Evolutionary conservation across 2,329 filamentous ascomycete species (phyloP), one percentile per base, ranked within the genome.

Genomic region (Fusarium tuaranense): DNA sequence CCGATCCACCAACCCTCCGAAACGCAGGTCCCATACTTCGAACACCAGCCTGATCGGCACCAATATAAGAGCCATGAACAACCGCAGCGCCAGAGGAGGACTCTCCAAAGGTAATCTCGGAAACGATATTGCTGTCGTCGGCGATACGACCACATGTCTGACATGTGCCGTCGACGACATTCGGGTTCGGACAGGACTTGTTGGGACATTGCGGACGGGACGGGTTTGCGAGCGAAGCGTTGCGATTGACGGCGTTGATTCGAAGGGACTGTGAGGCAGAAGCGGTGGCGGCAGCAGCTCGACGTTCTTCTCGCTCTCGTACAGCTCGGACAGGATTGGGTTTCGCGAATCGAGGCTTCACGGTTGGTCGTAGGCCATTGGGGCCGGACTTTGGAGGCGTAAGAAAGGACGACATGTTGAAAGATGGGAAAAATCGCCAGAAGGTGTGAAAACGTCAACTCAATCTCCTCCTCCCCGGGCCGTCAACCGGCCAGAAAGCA

Each of bases 51-150:
- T 98, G 95, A 81, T 95, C 94, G 69, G 95, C 94, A 64, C 92
- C 93, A 70, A 99, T 91, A 80, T 93, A 97, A 72, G 92, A 95
- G 81, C 97, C 97, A 82, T 98, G 95, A 20, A 98, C 95, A 61
- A 97, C 90, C 63, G 96, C 95, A 59, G 94, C 95, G 78, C 97
- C 97, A 38, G 91, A 92, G 0, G 94, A 91, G 32, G 91, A 93
- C 85, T 99, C 96, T 74, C 95, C 95, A 80, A 98, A 99, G 25
- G 92, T 92, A 72, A 98, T 91, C 82, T 99, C 97, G 59, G 95
- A 91, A 68, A 98, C 95, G 72, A 98, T 98, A 80, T 97, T 95
- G 81, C 91, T 92, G 80, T 97, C 93, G 77, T 94, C 92, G 66
- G 96, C 90, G 75, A 98, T 91, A 70, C 91, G 92, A 88, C 95